These are phyloP conservation scores for Neonectria neomacrospora DNA, from an alignment of 2,329 filamentous ascomycete species.

Conservation along the genomic window DNA sequence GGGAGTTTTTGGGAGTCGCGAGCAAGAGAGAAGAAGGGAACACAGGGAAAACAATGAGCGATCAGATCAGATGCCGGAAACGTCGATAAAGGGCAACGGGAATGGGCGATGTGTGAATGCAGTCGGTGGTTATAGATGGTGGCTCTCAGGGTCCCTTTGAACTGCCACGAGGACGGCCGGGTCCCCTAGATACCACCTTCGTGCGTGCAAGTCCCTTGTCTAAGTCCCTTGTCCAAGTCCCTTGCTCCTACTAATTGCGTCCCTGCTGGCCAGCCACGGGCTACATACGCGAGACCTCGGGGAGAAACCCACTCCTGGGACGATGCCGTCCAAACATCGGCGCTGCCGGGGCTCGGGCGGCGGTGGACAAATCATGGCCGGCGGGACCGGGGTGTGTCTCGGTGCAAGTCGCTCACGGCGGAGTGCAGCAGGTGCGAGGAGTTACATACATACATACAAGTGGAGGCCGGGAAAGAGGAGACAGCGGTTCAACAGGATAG, in stretches of 20 bases:
- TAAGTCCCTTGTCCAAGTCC: neutral
- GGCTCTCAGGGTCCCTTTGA: neutral
- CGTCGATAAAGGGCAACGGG: neutral
- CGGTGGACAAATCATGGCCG: constrained; percentile 6
- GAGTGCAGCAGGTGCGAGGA: neutral
- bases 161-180: constrained; percentile 1
- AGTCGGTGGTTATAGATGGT: neutral
- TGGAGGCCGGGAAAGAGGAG: neutral
- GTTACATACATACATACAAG: neutral
- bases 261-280: too few species aligned
- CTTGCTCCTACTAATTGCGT: neutral
- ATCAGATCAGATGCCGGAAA: neutral
- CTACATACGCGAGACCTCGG: neutral
- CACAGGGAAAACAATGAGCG: constrained; percentile 1
- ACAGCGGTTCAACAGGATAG: too few species aligned
- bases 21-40: neutral
- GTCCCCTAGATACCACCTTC: neutral
- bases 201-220: neutral
- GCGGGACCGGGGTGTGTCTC: constrained; percentile 5
- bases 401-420: neutral
- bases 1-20: neutral
- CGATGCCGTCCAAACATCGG: neutral
- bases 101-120: constrained; percentile 3
- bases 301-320: neutral
- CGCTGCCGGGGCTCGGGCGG: constrained; percentile 2